Evolutionary conservation across 2,329 filamentous ascomycete species (phyloP).

Genomic region (Tolypocladium cylindrosporum): DNA sequence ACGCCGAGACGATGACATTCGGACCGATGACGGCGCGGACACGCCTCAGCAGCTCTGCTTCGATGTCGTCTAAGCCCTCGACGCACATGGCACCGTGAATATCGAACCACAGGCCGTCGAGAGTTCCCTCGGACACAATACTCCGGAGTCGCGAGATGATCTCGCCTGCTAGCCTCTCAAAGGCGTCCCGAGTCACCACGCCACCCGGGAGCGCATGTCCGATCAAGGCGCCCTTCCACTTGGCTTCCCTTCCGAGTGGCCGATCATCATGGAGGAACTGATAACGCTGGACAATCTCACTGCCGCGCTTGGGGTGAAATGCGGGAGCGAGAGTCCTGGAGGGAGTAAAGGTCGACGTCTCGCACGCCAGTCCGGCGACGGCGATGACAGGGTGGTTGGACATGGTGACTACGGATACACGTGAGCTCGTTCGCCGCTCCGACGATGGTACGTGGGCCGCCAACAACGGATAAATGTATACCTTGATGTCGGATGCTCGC

Average conservation of each 20-base stretch:
- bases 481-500: background rate
- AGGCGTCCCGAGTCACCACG: conserved; percentile 32
- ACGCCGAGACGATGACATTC: conserved; percentile 37
- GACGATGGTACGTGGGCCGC: background rate
- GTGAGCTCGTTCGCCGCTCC: background rate
- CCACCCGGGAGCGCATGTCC: conserved; percentile 42
- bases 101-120: conserved; percentile 44
- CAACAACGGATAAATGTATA: background rate
- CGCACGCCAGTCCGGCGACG: conserved; percentile 41
- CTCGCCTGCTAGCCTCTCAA: conserved; percentile 31
- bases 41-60: conserved; percentile 35
- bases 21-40: conserved; percentile 34
- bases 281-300: conserved; percentile 33
- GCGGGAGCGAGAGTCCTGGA: conserved; percentile 35
- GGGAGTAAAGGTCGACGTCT: conserved; percentile 43
- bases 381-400: conserved; percentile 30
- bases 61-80: conserved; percentile 35
- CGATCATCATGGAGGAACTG: conserved; percentile 31
- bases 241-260: conserved; percentile 27
- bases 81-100: conserved; percentile 48
- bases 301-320: conserved; percentile 36
- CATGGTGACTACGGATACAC: background rate
- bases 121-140: conserved; percentile 19
- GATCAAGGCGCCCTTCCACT: conserved; percentile 40
- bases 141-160: conserved; percentile 26